Base-by-base conservation (phyloP, 2,329 filamentous ascomycete species). In the Cladorrhinum sp. region DNA sequence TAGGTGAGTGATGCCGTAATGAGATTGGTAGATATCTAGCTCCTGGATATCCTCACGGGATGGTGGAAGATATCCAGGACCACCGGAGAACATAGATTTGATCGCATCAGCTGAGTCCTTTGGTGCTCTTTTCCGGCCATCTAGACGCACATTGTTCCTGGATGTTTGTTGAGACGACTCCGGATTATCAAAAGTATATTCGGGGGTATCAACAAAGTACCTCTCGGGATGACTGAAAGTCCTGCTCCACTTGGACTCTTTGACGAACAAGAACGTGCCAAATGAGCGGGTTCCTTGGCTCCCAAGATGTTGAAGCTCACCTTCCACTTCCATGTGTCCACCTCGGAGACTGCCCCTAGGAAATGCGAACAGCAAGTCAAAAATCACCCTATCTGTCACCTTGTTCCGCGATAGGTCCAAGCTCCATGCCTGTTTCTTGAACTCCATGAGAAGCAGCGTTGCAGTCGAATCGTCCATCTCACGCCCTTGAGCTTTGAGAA, bases 341-440 rank as follows among this genome's bases (percentile, higher is more conserved):
- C 20, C 53, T 25, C 61, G 55, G 9, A 41, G 50, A 6, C 12
- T 53, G 73, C 24, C 73, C 73, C 62, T 74, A 18, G 65, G 63
- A 50, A 65, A 61, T 27, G 59, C 60, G 49, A 23, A 25, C 5
- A 70, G 62, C 13, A 80, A 62, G 2, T 53, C 38, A 7, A 73
- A 67, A 10, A 85, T 66, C 2, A 73, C 65, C 2, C 38, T 65
- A 65, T 86, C 83, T 0, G 77, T 79, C 9, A 87, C 67, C 10
- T 74, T 76, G 64, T 87, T 88, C 5, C 76, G 57, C 38, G 76
- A 74, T 0, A 87, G 54, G 62, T 87, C 83, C 3, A 87, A 67
- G 65, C 84, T 85, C 84, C 84, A 87, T 10, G 87, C 69, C 25
- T 75, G 78, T 10, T 61, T 61, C 3, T 64, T 59, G 52, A 77